Base-by-base conservation (phyloP, 1,284 basidiomycete genomes). In the Xerocomus cyaneibrunnescens region DNA sequence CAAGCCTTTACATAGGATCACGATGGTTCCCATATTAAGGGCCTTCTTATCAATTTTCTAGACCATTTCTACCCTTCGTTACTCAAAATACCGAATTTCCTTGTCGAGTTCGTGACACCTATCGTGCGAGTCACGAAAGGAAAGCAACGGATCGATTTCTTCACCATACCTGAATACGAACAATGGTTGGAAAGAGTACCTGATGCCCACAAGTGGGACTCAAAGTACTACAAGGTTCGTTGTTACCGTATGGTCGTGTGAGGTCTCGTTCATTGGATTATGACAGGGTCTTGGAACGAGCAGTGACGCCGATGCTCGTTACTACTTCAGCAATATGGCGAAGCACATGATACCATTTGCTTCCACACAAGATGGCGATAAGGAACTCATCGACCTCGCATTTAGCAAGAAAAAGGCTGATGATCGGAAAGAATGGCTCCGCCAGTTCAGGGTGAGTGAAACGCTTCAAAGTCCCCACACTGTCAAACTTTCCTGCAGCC, bases 361-460 rank as follows among this genome's bases (percentile, higher is more conserved):
- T 1, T 76, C 86, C 2, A 88, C 86, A 10, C 81, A 89, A 63
- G 81, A 87, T 0, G 94, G 88, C 3, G 97, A 99, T 62, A 85
- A 84, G 48, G 85, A 87, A 5, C 79, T 99, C 34, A 97, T 99
- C 57, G 96, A 99, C 50, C 86, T 99, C 57, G 97, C 97, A 0
- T 99, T 99, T 79, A 98, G 93, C 78, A 99, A 99, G 83, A 99
- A 98, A 79, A 98, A 97, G 70, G 93, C 95, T 0, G 97, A 99
- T 59, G 94, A 99, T 19, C 89, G 97, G 44, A 99, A 99, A 70
- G 97, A 99, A 58, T 99, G 97, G 97, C 77, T 99, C 12, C 81
- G 96, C 23, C 87, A 94, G 60, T 97, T 95, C 76, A 93, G 83
- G 76, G 92, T 88, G 57, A 50, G 73, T 63, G 16, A n/a, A 30